Conservation (phyloP, 345 rosid species). For the Camelina laxa region DNA sequence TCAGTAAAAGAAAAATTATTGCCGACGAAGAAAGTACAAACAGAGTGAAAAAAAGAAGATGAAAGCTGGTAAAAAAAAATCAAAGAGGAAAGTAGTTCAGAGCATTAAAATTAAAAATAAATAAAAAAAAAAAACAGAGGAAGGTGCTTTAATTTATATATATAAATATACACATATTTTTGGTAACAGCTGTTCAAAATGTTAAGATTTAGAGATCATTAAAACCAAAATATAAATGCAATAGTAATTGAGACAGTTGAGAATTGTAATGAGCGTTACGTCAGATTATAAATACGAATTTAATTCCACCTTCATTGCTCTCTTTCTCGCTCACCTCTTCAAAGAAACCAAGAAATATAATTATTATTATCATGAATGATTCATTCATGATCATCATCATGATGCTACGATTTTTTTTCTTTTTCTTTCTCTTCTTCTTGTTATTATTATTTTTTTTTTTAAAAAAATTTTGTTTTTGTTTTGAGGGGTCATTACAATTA, state of each 20-base stretch:
- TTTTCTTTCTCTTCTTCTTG: too few species aligned
- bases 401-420: conserved; percentile 34
- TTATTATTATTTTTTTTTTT: not conserved
- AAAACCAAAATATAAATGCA: conserved; percentile 88
- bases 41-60: conserved; percentile 38
- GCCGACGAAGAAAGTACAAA: conserved; percentile 30
- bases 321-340: conserved; percentile 42
- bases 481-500: conserved; percentile 22
- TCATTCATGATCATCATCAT: conserved; percentile 37
- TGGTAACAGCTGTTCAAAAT: conserved; percentile 45
- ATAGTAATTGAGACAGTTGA: conserved; percentile 94
- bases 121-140: conserved; percentile 50
- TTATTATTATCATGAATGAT: conserved; percentile 32
- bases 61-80: conserved; percentile 39
- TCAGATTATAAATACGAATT: conserved; percentile 88
- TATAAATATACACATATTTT: not conserved
- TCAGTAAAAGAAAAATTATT: not conserved
- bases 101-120: conserved; percentile 50
- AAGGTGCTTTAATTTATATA: conserved; percentile 33
- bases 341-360: conserved; percentile 17
- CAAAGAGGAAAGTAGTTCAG: conserved; percentile 60
- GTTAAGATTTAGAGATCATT: conserved; percentile 71
- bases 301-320: conserved; percentile 54
- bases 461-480: not conserved
- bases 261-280: conserved; percentile 78